Evolutionary conservation across 2,329 filamentous ascomycete species (phyloP), one percentile per base, ranked within the genome.

Genomic region (Paraconiothyrium brasiliense): DNA sequence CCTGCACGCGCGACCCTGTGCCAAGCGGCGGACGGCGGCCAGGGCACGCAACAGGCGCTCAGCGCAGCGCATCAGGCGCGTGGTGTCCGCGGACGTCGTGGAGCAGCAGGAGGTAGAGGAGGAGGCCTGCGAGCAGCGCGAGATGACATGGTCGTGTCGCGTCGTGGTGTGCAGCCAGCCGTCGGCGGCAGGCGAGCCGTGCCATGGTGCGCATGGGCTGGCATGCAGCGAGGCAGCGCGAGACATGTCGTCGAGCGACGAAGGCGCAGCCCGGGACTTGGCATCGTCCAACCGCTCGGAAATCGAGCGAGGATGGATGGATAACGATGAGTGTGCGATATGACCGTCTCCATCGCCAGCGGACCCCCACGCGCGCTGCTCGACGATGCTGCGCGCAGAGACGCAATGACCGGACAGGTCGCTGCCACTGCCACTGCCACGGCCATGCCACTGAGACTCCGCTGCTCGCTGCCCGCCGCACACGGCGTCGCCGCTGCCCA

Each of bases 271-370:
- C 6, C 16, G 32, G 20, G 2, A 16, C 48, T 34, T 51, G 30
- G 27, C 32, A 22, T 5, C 27, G 27, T 47, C 54, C 54, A 37
- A 20, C 30, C 43, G 30, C 32, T 16, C 39, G 39, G 39, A 41
- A 41, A 32, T 14, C 16, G 27, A 46, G 52, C 30, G 16, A 27
- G 41, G 43, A 56, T 32, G 32, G 32, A 20, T 20, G 20, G 20
- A 32, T 47, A 47, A 47, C 43, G 54, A 16, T 56, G 54, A 56
- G 54, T 56, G 41, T 48, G 54, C 54, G 54, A 56, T 56, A 56
- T 56, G 54, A 56, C 54, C 30, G 52, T n/a, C 20, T 47, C 44
- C 44, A 11, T 37, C 35, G 34, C 37, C 22, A 32, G 9, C 16
- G 24, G 24, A n/a, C 24, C 46, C 46, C 46, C 46, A 49, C 46